These are phyloP conservation scores for Porcisia hertigi DNA, from an alignment of 208 protist genomes.

Conservation along the genomic window DNA sequence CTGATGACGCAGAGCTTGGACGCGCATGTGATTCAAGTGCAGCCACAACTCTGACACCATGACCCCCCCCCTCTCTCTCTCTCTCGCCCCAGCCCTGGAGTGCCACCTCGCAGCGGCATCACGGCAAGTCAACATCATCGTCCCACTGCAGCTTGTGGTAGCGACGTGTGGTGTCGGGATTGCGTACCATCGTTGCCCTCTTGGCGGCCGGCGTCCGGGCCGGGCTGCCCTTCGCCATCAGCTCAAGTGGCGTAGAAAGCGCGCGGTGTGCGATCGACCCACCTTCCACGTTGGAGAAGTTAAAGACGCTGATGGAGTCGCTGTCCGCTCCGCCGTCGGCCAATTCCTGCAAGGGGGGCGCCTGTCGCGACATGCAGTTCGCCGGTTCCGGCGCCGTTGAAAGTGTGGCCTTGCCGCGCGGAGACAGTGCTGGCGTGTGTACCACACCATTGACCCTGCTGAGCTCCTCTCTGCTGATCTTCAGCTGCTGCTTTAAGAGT, in stretches of 20 bases:
- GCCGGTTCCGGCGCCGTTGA: conserved; percentile 1
- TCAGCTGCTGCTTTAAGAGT: conserved; percentile 53
- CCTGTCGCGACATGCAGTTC: conserved; percentile 10
- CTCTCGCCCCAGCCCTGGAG: too few species aligned
- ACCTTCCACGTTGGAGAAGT: conserved; percentile 16
- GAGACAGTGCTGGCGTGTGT: conserved; percentile 14
- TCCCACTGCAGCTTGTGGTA: conserved; percentile 32
- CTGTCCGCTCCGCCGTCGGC: conserved; percentile 7
- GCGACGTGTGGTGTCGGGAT: conserved; percentile 28
- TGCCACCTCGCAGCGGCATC: neutral
- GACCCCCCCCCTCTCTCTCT: neutral
- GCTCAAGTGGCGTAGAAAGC: neutral
- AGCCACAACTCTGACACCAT: too few species aligned
- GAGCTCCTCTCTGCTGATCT: conserved; percentile 25
- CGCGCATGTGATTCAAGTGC: neutral
- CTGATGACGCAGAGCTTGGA: neutral
- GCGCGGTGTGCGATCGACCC: neutral
- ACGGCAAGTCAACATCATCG: conserved; percentile 14
- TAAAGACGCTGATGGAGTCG: conserved; percentile 24
- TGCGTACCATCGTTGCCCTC: conserved; percentile 28
- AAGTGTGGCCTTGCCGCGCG: neutral
- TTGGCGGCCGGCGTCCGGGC: conserved; percentile 8
- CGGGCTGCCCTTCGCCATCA: neutral
- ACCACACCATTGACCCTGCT: conserved; percentile 10
- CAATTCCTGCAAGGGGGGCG: conserved; percentile 29